These are phyloP conservation scores for Dovyalis caffra DNA, from an alignment of 345 rosid species.

Conservation along the genomic window DNA sequence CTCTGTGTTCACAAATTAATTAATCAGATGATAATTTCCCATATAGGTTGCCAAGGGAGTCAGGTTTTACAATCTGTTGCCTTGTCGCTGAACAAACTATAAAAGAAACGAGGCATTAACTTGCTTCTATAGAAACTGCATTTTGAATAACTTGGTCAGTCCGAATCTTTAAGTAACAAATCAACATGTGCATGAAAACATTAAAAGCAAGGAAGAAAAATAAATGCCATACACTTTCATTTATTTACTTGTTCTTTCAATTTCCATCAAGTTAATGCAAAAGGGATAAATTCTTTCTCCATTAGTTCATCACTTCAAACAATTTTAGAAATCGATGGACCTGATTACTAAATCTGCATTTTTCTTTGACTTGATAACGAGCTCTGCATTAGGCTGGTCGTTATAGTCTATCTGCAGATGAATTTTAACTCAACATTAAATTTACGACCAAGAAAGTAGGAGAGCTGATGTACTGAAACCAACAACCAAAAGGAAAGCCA, in stretches of 20 bases:
- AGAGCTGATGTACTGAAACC: background rate
- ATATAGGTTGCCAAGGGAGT: background rate
- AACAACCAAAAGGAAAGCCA: no score
- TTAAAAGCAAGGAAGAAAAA: background rate
- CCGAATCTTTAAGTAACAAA: background rate
- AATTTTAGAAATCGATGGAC: slow-evolving; percentile 20
- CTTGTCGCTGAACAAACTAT: background rate
- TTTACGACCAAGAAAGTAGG: background rate
- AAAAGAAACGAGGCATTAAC: background rate
- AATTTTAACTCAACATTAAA: background rate
- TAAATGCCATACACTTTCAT: no score
- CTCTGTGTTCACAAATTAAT: background rate
- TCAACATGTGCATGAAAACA: background rate
- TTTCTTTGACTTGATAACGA: slow-evolving; percentile 63
- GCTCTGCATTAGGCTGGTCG: slow-evolving; percentile 83
- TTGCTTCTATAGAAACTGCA: background rate
- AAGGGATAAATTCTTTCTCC: background rate
- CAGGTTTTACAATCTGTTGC: no score
- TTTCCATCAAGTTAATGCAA: background rate
- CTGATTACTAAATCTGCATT: slow-evolving; percentile 54
- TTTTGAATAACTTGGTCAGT: background rate
- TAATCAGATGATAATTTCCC: background rate
- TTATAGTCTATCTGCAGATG: slow-evolving; percentile 71
- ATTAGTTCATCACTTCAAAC: no score
- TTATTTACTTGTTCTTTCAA: background rate